Evolutionary conservation across 2,329 filamentous ascomycete genomes (phyloP).

Genomic region (Colletotrichum spaethianum): DNA sequence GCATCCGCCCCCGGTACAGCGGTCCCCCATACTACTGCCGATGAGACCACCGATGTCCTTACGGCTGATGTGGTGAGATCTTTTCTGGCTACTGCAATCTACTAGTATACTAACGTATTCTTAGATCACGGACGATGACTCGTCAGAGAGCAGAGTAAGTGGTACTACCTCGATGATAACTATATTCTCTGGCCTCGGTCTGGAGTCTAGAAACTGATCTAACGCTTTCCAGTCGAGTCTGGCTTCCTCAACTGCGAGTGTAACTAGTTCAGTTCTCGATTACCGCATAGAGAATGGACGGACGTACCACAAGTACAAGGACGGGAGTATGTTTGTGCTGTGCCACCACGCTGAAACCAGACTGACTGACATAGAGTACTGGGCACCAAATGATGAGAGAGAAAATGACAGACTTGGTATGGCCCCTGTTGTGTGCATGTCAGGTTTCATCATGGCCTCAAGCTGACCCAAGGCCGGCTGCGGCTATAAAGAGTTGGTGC

Average conservation of each 20-base stretch:
- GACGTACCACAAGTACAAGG: conserved; percentile 52
- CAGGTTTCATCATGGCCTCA: neutral
- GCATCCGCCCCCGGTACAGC: neutral
- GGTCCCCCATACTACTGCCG: neutral
- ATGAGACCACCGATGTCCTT: neutral
- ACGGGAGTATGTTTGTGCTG: neutral
- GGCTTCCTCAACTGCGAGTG: neutral
- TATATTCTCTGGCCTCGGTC: neutral
- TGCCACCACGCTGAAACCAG: no score
- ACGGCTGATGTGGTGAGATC: neutral
- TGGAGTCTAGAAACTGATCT: neutral
- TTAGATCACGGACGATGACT: neutral
- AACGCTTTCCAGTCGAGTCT: neutral
- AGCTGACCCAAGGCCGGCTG: neutral
- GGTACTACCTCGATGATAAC: neutral
- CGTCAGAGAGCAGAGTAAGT: neutral
- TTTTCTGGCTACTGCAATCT: rapidly evolving
- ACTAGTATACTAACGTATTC: neutral
- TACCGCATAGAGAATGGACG: conserved; percentile 50
- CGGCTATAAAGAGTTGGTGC: neutral
- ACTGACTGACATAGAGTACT: neutral
- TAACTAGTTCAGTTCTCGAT: neutral
- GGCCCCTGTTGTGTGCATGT: neutral
- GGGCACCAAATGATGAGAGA: conserved; percentile 14
- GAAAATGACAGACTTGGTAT: conserved; percentile 8